Conservation (phyloP, 371 early-diverging fungal species). For the Capniomyces stellatus region DNA sequence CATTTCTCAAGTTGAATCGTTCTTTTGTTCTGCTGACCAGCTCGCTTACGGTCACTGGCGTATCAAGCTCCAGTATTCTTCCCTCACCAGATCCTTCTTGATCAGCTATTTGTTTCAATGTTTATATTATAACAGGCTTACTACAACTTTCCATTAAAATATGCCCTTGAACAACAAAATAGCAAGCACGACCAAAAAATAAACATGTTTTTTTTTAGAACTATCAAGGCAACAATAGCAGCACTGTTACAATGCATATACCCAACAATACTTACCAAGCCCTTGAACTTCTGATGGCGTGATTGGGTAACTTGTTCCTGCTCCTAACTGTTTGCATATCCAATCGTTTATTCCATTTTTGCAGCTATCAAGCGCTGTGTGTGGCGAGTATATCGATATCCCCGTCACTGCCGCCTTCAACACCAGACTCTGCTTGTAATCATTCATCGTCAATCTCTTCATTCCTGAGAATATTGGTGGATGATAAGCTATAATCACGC, state of each 20-base stretch:
- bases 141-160: no score
- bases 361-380: constrained; percentile 85
- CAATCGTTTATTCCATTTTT: constrained; percentile 76
- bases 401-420: constrained; percentile 66
- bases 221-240: no score
- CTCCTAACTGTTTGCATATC: constrained; percentile 49
- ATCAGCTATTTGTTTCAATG: constrained; percentile 22
- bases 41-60: constrained; percentile 31
- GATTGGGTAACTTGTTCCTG: constrained; percentile 30
- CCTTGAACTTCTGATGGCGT: constrained; percentile 21
- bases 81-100: constrained; percentile 58
- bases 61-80: constrained; percentile 41
- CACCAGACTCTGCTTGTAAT: constrained; percentile 63
- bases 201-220: background rate
- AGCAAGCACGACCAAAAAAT: no score
- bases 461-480: constrained; percentile 84
- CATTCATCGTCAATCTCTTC: constrained; percentile 57
- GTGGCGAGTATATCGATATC: constrained; percentile 90
- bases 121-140: background rate
- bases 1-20: constrained; percentile 39
- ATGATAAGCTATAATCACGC: constrained; percentile 87
- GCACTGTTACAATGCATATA: no score
- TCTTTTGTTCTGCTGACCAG: constrained; percentile 46
- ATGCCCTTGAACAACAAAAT: no score
- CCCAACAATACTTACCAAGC: background rate